A percentile compares a stretch with the other conserved stretches of the same genome.
These are phyloP conservation scores for Ceratobasidium sp. DNA, from an alignment of 1,284 basidiomycete species.

Conservation along the genomic window DNA sequence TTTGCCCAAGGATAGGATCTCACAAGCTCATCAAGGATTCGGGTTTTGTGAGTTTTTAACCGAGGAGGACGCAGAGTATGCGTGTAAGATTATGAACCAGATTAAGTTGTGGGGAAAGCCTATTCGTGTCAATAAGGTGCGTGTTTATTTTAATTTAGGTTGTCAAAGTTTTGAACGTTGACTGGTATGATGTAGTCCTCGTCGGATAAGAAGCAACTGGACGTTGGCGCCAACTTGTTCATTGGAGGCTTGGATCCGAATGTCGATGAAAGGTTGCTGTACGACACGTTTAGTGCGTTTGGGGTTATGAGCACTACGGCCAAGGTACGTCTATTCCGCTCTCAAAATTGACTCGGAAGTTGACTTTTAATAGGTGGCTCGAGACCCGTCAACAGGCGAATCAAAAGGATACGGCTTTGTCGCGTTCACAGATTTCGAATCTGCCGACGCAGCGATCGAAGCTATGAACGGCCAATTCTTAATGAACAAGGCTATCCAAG, in stretches of 20 bases:
- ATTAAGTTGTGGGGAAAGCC: slow-evolving; percentile 99
- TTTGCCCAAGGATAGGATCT: slow-evolving; percentile 99
- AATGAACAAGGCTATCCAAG: slow-evolving; percentile 95
- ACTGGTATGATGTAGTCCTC: slow-evolving; percentile 63
- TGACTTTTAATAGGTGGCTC: slow-evolving; percentile 69
- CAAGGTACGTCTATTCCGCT: slow-evolving; percentile 66
- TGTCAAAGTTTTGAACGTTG: too few species aligned
- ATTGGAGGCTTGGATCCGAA: slow-evolving; percentile 93
- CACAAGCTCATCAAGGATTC: slow-evolving; percentile 97
- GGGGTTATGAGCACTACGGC: slow-evolving; percentile 92
- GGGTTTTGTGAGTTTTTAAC: slow-evolving; percentile 99
- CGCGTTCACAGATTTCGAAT: slow-evolving; percentile 95
- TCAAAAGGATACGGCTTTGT: slow-evolving; percentile 98
- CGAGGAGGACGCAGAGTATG: slow-evolving; percentile 98
- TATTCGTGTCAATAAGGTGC: slow-evolving; percentile 96
- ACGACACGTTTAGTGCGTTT: slow-evolving; percentile 94
- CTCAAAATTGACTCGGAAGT: not conserved
- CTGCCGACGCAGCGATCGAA: slow-evolving; percentile 94
- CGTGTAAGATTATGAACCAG: slow-evolving; percentile 99
- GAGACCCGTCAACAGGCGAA: slow-evolving; percentile 80
- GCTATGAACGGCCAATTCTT: slow-evolving; percentile 97
- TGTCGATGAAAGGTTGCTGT: slow-evolving; percentile 90
- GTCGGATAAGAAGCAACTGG: slow-evolving; percentile 96
- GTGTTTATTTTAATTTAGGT: too few species aligned
- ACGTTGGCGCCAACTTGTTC: slow-evolving; percentile 97